Evolutionary conservation across 1,284 basidiomycete species (phyloP), one percentile per base, ranked within the genome.

Genomic region (Trichosporon sp.): DNA sequence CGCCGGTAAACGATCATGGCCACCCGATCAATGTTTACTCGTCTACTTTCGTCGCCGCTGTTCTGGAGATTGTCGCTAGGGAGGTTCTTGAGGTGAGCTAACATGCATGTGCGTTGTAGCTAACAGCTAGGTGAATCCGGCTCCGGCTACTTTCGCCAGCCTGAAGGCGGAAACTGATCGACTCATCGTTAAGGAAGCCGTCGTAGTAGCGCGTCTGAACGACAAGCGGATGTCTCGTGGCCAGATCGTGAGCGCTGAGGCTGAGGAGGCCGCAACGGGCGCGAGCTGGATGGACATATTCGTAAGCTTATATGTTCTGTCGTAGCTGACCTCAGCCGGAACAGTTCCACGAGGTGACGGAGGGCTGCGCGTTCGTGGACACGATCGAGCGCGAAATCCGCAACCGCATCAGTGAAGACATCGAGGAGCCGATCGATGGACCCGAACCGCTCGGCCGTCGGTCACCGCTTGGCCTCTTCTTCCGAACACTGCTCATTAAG

Each of bases 401-500:
- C 16, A 76, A 77, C 8, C 71, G 78, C 35, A 75, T 81, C 65
- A 78, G 77, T 67, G 78, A 78, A 21, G 74, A 76, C 21, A 74
- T 74, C n/a, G 78, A 78, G 10, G 79, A 81, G 37, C 37, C 63
- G 19, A 63, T 70, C 1, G 71, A 72, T n/a, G 61, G 38, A 0
- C 46, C 51, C n/a, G 73, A 74, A 16, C 73, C 73, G 12, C 64
- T 74, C 8, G 73, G 83, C 61, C 76, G 80, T 0, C 75, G 77
- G 2, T 81, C 80, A 2, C 80, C 80, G 0, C 68, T 83, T 5
- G 83, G 81, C 1, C 75, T 82, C 2, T 82, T 79, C 72, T 73
- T 79, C n/a, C 77, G 83, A 35, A 70, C 70, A 1, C 51, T 82
- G 5, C 54, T 79, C 8, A 73, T 81, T 40, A 74, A 74, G 6